Conservation (phyloP, 2,329 filamentous ascomycete genomes). For the Monilinia vaccinii-corymbosi region DNA sequence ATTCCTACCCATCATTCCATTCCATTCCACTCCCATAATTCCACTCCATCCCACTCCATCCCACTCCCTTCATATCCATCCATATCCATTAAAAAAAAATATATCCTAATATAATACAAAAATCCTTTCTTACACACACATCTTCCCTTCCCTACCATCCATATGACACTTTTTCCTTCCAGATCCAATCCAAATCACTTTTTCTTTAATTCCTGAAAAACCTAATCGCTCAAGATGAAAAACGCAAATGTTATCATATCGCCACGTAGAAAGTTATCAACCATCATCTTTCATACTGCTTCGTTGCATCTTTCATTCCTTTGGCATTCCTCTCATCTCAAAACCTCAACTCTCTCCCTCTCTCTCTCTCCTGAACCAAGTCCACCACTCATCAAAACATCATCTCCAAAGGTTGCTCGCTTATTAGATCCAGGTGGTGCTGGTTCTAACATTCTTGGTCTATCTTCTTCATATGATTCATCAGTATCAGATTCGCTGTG, state of each 20-base stretch:
- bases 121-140: too few relatives aligned
- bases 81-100: too few relatives aligned
- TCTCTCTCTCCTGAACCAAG: conserved; percentile 3
- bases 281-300: background rate
- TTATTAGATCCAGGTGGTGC: conserved; percentile 20
- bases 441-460: conserved; percentile 23
- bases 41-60: too few relatives aligned
- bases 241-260: background rate
- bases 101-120: too few relatives aligned
- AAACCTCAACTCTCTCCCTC: background rate
- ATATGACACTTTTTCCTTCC: background rate
- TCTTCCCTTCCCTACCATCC: too few relatives aligned
- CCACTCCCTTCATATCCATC: too few relatives aligned
- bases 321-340: background rate
- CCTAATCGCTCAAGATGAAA: background rate
- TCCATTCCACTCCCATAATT: too few relatives aligned
- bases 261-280: background rate
- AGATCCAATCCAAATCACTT: background rate
- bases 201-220: background rate
- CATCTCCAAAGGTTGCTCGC: conserved; percentile 17
- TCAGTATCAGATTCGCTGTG: conserved; percentile 19
- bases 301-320: background rate
- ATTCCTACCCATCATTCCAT: too few relatives aligned
- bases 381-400: conserved; percentile 26
- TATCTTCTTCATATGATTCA: conserved; percentile 14